phyloP scores from a whole-genome alignment of 495 filamentous ascomycete species.

The Trypethelium eluteriae region DNA sequence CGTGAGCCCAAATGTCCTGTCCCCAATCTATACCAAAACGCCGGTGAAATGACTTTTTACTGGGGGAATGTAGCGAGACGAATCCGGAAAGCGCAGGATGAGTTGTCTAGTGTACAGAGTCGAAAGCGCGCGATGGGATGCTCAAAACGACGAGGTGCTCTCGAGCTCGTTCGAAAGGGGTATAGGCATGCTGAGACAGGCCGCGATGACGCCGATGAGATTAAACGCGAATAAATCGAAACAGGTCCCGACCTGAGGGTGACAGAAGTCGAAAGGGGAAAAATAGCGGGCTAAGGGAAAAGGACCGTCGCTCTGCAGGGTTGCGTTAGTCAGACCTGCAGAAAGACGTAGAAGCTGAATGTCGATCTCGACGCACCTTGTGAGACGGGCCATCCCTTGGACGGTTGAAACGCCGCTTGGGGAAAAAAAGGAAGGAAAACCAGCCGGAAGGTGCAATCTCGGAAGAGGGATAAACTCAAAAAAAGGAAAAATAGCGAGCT shows the following conservation, averaged over 20 bases:
- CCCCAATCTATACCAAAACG: constrained; percentile 8
- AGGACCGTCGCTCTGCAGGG: not conserved
- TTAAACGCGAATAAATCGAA: not conserved
- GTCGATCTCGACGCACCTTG: constrained; percentile 10
- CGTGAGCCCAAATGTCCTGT: constrained; percentile 6
- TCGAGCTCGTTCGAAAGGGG: not conserved
- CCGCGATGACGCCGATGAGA: not conserved
- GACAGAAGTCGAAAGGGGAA: constrained; percentile 3
- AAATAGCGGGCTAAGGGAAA: constrained; percentile 4
- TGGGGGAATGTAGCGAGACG: not conserved
- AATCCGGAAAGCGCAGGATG: not conserved
- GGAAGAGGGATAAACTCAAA: not conserved
- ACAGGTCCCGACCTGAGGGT: not conserved
- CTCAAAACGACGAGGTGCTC: not conserved
- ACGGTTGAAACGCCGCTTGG: not conserved
- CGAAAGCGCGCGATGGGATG: not conserved
- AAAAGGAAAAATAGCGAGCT: not conserved
- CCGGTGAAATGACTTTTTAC: constrained; percentile 2
- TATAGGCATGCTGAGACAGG: not conserved
- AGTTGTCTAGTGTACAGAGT: not conserved
- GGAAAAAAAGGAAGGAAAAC: not conserved
- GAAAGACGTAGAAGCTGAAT: constrained; percentile 4
- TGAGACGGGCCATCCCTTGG: constrained; percentile 11
- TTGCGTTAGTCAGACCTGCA: constrained; percentile 10
- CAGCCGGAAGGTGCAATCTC: not conserved